Evolutionary conservation across 2,329 filamentous ascomycete species (phyloP).

Genomic region (Parafenestella ontariensis): DNA sequence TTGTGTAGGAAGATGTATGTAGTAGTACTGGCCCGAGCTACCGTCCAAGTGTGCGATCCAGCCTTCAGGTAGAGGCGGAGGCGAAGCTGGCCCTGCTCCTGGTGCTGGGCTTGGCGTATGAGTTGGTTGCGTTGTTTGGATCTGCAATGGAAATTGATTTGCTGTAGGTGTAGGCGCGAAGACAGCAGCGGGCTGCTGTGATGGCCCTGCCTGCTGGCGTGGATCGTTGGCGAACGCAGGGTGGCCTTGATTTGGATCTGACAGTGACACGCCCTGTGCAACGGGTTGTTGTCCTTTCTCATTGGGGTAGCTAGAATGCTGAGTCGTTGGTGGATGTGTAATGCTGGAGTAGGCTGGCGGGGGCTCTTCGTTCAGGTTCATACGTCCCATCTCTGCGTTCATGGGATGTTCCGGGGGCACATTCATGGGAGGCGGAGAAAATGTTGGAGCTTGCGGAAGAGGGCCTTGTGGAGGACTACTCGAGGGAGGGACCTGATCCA

Average conservation of each 20-base stretch:
- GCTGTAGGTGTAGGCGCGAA: constrained; percentile 42
- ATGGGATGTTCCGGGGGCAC: constrained; percentile 66
- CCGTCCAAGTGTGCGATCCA: constrained; percentile 98
- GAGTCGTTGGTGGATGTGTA: constrained; percentile 42
- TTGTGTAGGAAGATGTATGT: constrained; percentile 94
- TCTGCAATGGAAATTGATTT: constrained; percentile 32
- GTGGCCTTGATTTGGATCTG: constrained; percentile 66
- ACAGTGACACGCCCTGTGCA: constrained; percentile 35
- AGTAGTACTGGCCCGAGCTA: constrained; percentile 97
- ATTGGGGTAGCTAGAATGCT: constrained; percentile 70
- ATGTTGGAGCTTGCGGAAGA: constrained; percentile 36
- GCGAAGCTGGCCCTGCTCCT: constrained; percentile 78
- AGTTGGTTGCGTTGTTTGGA: constrained; percentile 28
- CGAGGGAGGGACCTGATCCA: constrained; percentile 66
- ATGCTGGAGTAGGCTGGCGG: constrained; percentile 96
- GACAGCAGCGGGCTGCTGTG: constrained; percentile 44
- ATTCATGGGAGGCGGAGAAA: constrained; percentile 39
- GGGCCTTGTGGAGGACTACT: constrained; percentile 50
- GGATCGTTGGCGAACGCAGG: constrained; percentile 91
- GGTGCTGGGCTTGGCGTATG: constrained; percentile 55
- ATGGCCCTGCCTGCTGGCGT: constrained; percentile 58
- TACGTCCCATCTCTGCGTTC: constrained; percentile 83
- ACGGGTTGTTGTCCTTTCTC: constrained; percentile 70
- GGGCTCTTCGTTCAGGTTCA: constrained; percentile 81
- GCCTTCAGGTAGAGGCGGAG: constrained; percentile 91